Conservation (phyloP, 2,329 filamentous ascomycete species). For the Tricladium varicosporioides region DNA sequence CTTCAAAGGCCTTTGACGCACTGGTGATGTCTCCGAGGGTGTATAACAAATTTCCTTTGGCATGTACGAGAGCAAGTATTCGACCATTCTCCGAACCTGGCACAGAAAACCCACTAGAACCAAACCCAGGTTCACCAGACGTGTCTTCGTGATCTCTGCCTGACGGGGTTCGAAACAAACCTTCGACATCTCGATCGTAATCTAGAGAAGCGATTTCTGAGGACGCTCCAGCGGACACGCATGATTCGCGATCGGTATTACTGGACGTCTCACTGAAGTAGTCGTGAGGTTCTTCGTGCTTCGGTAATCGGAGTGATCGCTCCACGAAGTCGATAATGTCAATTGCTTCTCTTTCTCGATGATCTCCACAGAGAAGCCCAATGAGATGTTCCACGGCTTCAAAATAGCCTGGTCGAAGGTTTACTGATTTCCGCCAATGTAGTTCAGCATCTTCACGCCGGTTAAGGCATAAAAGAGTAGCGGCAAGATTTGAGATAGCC, state of each 20-base stretch:
- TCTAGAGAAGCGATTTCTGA: conserved; percentile 30
- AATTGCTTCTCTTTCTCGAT: conserved; percentile 81
- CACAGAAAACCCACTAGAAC: conserved; percentile 80
- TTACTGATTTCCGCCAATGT: conserved; percentile 83
- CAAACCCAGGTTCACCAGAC: conserved; percentile 49
- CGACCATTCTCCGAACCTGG: conserved; percentile 86
- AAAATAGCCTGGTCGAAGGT: conserved; percentile 80
- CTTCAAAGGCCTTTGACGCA: conserved; percentile 88
- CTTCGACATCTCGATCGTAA: conserved; percentile 30
- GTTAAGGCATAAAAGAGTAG: conserved; percentile 80
- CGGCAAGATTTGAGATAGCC: conserved; percentile 89
- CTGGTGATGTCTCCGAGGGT: conserved; percentile 76
- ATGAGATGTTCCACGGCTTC: conserved; percentile 95
- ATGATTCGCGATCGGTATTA: conserved; percentile 40
- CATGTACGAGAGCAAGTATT: conserved; percentile 89
- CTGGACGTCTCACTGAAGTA: conserved; percentile 58
- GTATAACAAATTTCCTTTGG: conserved; percentile 98
- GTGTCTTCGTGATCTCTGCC: conserved; percentile 20
- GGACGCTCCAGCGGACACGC: conserved; percentile 23
- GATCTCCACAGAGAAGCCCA: conserved; percentile 77
- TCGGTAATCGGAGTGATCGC: conserved; percentile 57
- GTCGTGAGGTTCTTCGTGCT: conserved; percentile 49
- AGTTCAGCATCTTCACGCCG: conserved; percentile 80
- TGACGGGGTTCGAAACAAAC: conserved; percentile 16
- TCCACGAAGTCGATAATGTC: conserved; percentile 86